These are phyloP conservation scores for Elsinoe fawcettii DNA, from an alignment of 2,329 filamentous ascomycete species.

Conservation along the genomic window DNA sequence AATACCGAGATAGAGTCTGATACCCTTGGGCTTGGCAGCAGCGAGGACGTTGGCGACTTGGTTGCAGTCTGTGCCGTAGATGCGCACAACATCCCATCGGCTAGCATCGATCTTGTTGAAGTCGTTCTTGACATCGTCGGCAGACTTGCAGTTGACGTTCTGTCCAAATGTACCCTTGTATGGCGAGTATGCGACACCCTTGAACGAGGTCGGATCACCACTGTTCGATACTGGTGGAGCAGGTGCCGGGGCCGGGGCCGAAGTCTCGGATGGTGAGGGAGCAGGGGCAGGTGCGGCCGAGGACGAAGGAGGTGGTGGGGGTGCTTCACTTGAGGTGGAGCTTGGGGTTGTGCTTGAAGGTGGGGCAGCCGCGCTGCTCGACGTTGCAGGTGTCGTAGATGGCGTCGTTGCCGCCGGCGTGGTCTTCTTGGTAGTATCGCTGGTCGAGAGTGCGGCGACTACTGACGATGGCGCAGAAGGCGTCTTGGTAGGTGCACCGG, in stretches of 20 bases:
- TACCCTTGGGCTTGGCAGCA: conserved; percentile 55
- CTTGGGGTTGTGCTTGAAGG: conserved; percentile 12
- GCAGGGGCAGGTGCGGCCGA: conserved; percentile 19
- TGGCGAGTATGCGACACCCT: conserved; percentile 52
- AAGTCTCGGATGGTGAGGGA: conserved; percentile 18
- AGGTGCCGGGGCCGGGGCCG: conserved; percentile 24
- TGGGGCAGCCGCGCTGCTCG: conserved; percentile 14
- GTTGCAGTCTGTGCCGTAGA: conserved; percentile 75
- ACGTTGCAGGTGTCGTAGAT: neutral
- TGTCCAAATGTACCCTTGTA: conserved; percentile 41
- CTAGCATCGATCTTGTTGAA: conserved; percentile 50
- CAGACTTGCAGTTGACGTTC: conserved; percentile 53
- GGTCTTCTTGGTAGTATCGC: conserved; percentile 9
- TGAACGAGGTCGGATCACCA: conserved; percentile 23
- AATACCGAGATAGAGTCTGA: conserved; percentile 69
- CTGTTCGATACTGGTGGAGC: conserved; percentile 15
- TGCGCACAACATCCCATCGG: conserved; percentile 57
- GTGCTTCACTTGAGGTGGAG: conserved; percentile 27
- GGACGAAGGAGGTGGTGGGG: conserved; percentile 26
- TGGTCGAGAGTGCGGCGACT: conserved; percentile 15
- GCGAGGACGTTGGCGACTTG: conserved; percentile 57
- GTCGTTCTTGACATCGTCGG: conserved; percentile 56
- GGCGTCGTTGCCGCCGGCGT: conserved; percentile 1
- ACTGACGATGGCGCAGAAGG: conserved; percentile 17
- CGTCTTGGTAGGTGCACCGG: conserved; percentile 15